These are phyloP conservation scores for Rubus idaeus DNA, from an alignment of 306 rosid genomes.

Conservation along the genomic window DNA sequence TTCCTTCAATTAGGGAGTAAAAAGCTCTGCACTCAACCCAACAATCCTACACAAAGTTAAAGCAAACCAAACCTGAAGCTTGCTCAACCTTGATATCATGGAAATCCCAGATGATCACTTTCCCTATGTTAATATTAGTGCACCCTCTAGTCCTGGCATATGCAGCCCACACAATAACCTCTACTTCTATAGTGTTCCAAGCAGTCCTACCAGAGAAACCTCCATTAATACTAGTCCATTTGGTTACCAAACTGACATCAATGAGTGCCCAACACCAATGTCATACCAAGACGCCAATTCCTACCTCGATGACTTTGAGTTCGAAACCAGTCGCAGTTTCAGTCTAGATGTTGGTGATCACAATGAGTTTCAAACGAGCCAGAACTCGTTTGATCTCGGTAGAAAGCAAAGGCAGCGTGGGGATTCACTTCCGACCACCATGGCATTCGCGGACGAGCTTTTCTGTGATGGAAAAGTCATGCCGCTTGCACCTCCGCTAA, in stretches of 20 bases:
- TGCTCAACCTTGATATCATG: slow-evolving; percentile 21
- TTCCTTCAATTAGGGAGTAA: slow-evolving; percentile 24
- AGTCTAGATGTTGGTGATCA: slow-evolving; percentile 7
- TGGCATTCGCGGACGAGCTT: slow-evolving; percentile 85
- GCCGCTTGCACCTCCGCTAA: slow-evolving; percentile 64
- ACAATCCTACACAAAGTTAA: background rate
- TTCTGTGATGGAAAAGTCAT: slow-evolving; percentile 73
- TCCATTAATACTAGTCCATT: slow-evolving; percentile 1
- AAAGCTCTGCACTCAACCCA: slow-evolving; percentile 23
- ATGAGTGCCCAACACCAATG: slow-evolving; percentile 27
- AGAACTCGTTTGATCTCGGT: slow-evolving; percentile 12
- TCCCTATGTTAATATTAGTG: slow-evolving; percentile 26
- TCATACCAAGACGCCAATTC: slow-evolving; percentile 46
- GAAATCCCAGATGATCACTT: slow-evolving; percentile 33
- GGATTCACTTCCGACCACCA: slow-evolving; percentile 43
- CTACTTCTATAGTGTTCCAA: slow-evolving; percentile 65
- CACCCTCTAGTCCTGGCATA: slow-evolving; percentile 33
- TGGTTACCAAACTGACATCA: slow-evolving; percentile 35
- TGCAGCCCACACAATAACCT: slow-evolving; percentile 34
- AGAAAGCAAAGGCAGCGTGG: slow-evolving; percentile 9
- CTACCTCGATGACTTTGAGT: slow-evolving; percentile 52
- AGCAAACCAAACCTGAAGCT: background rate
- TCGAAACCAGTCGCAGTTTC: slow-evolving; percentile 54
- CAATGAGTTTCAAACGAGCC: background rate
- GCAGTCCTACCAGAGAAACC: slow-evolving; percentile 50